These are phyloP conservation scores for Skeletonema costatum DNA, from an alignment of 108 stramenopile species.

Conservation along the genomic window DNA sequence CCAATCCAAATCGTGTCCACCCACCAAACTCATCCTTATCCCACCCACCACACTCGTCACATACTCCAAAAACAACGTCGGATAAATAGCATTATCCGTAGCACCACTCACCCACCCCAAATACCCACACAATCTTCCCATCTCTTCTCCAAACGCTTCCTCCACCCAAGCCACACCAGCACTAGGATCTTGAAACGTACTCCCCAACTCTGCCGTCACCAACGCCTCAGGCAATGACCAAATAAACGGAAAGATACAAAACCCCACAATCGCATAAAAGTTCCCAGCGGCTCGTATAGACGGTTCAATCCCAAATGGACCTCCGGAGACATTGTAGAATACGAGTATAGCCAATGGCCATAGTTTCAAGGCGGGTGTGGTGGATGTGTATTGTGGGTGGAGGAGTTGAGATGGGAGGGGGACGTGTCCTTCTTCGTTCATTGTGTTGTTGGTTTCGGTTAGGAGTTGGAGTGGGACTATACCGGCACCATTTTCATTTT, in stretches of 20 bases:
- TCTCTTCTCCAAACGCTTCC: conserved; percentile 71
- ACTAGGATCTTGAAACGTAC: conserved; percentile 64
- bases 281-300: conserved; percentile 85
- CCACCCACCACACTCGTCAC: conserved; percentile 7
- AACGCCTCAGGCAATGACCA: conserved; percentile 81
- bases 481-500: neutral
- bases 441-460: neutral
- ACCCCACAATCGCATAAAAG: conserved; percentile 83
- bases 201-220: conserved; percentile 74
- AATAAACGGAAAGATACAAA: conserved; percentile 60
- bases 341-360: conserved; percentile 84
- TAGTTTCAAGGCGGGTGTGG: conserved; percentile 36
- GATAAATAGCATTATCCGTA: conserved; percentile 67
- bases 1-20: conserved; percentile 47
- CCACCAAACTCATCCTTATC: conserved; percentile 20
- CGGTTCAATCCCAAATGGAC: conserved; percentile 94
- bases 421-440: neutral
- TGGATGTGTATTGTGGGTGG: conserved; percentile 30
- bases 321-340: conserved; percentile 82
- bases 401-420: conserved; percentile 35
- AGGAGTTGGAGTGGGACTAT: conserved; percentile 1
- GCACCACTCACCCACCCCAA: conserved; percentile 89
- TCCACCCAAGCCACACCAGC: conserved; percentile 82
- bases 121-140: conserved; percentile 89
- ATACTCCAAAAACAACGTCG: conserved; percentile 45